A percentile compares a stretch with the other conserved stretches of the same genome.
Conservation (phyloP, 768 basidiomycete species). For the Sarcodon sp. region DNA sequence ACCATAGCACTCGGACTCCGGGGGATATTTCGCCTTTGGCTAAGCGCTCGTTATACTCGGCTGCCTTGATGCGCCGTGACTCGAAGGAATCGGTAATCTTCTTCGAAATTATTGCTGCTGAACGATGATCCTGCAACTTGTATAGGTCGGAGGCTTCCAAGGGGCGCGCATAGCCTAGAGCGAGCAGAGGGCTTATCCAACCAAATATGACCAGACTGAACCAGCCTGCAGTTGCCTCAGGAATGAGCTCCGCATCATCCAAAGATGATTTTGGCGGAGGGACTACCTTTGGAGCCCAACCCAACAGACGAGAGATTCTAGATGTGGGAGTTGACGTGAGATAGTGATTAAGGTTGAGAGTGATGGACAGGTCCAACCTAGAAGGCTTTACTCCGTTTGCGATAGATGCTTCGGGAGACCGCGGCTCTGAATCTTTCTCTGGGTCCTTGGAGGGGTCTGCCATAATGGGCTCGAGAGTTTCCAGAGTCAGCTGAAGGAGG, state of each 20-base stretch:
- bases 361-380: no score
- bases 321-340: no score
- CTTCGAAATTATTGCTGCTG: constrained; percentile 46
- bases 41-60: constrained; percentile 60
- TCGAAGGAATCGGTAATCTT: constrained; percentile 56
- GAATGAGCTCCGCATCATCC: constrained; percentile 47
- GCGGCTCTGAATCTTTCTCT: no score
- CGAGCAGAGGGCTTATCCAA: constrained; percentile 66
- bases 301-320: no score
- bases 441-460: no score
- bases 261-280: constrained; percentile 37
- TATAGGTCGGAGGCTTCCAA: constrained; percentile 74
- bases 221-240: constrained; percentile 53
- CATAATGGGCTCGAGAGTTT: no score
- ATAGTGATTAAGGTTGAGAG: no score
- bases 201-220: constrained; percentile 50
- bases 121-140: constrained; percentile 53
- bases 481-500: no score
- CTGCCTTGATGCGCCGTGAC: constrained; percentile 37
- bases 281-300: no score
- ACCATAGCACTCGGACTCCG: constrained; percentile 35
- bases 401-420: no score
- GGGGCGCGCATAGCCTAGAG: constrained; percentile 68
- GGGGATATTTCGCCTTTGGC: constrained; percentile 52
- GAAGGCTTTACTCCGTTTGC: no score